Evolutionary conservation across 495 filamentous ascomycete species (phyloP), one percentile per base, ranked within the genome.

Genomic region (Aspergillus saccharolyticus): DNA sequence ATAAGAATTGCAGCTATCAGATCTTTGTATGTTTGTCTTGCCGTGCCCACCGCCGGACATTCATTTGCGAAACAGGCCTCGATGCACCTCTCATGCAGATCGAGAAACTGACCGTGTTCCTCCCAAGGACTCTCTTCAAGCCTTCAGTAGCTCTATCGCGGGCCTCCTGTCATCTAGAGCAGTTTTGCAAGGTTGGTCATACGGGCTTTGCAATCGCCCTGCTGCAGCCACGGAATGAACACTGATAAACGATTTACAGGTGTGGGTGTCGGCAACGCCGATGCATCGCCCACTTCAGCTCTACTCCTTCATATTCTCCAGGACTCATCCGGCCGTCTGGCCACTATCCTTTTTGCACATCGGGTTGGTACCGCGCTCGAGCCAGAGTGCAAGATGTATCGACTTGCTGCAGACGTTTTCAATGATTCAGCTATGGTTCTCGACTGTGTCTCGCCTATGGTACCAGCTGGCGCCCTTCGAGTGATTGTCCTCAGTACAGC

Each of bases 321-420:
- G 74, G 93, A 96, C 65, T 84, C 83, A 57, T 88, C 88, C 44
- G 90, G 90, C 25, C 82, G 92, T 3, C 72, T 97, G 14, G 91
- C 91, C 15, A 97, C 92, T 0, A 96, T 98, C 53, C 71, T 92
- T 16, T 96, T 98, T 70, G 94, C 94, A 0, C 86, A 96, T 68
- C 78, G 83, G 43, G 80, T 92, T 53, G 93, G 93, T 55, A 88
- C 85, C 46, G 84, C 90, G n/a, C 85, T 97, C 18, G 90, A 96
- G 67, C 89, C 91, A 2, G 93, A 97, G 70, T 96, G 90, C 78
- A 97, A 97, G 64, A 90, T 84, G 75, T 97, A 96, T 72, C 85
- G 94, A 6, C 85, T 97, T 45, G 76, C 88, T 6, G 94, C 94
- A 12, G 94, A 97, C 69, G 77, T 97, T 24, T 89, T 97, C 77